Base-by-base conservation (phyloP, 169 alveolate genomes). In the Condylostoma magnum region DNA sequence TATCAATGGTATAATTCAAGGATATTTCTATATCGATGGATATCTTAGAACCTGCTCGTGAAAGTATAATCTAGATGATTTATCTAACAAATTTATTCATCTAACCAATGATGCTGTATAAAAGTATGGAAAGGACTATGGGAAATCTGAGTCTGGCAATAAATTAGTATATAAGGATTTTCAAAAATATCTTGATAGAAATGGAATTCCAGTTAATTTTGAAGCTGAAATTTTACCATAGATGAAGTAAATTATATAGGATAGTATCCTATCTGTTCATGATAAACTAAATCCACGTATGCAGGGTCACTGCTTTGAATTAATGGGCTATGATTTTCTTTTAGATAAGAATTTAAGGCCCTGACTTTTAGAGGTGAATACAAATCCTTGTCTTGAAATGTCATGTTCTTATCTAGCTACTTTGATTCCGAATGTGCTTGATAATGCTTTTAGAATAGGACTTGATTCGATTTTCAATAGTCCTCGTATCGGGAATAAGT, bases 261-360 rank as follows among this genome's bases (percentile, higher is more conserved):
- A 36, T 10, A 33, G 52, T 57, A 31, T 57, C 15, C 18, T n/a
- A 3, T 22, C 52, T 28, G 69, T 36, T 12, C n/a, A 57, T 15
- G 51, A 37, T 18, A 85, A 82, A 48, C 67, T 89, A 22, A 85
- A 89, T 68, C 90, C 87, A 31, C 44, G 79, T 18, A 69, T 74
- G 37, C 78, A 89, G 56, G 68, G 75, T 44, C 63, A 79, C 60
- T 68, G 84, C 27, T 76, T 89, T 73, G 95, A 89, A 71, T 83
- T 79, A 0, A 88, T 86, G 83, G 96, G 96, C 1, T 85, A 87
- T 58, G 96, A 91, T 69, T 88, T 86, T 75, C 86, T 90, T 83
- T 80, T 90, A 28, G 96, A 90, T 72, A 84, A 81, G 47, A 84
- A 85, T 53, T 86, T 84, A 58, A 85, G 85, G 70, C 81, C 81